These are phyloP conservation scores for Maudiozyma saulgeensis DNA, from an alignment of 805 yeast species.

Conservation along the genomic window DNA sequence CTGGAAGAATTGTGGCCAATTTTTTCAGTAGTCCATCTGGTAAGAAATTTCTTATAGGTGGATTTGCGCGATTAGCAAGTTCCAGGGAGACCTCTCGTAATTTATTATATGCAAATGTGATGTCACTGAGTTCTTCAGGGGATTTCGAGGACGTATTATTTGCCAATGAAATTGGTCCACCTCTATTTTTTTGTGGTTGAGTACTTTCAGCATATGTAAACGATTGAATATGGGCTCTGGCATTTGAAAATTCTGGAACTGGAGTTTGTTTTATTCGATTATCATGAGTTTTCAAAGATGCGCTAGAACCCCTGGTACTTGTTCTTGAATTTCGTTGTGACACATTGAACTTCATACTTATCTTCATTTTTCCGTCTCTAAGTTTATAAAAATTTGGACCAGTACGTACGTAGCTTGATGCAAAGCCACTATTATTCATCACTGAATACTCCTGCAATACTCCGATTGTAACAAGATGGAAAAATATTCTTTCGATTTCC, in stretches of 20 bases:
- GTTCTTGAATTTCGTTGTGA: slow-evolving; percentile 15
- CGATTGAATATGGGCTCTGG: slow-evolving; percentile 9
- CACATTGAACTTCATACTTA: slow-evolving; percentile 43
- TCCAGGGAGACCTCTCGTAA: slow-evolving; percentile 17
- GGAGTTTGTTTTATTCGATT: neutral
- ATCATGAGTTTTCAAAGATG: neutral
- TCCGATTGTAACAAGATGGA: slow-evolving; percentile 58
- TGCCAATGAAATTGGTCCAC: slow-evolving; percentile 11
- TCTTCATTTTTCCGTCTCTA: slow-evolving; percentile 34
- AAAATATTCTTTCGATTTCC: slow-evolving; percentile 74
- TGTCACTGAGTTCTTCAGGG: slow-evolving; percentile 17
- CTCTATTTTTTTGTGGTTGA: neutral
- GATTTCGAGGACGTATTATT: slow-evolving; percentile 9
- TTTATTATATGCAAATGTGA: slow-evolving; percentile 18
- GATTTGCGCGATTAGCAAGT: slow-evolving; percentile 15
- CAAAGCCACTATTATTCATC: slow-evolving; percentile 71
- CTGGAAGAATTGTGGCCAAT: slow-evolving; percentile 20
- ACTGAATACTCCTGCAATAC: slow-evolving; percentile 63
- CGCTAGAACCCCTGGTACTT: slow-evolving; percentile 6
- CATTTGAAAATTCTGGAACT: slow-evolving; percentile 8
- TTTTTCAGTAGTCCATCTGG: slow-evolving; percentile 20
- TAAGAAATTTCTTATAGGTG: slow-evolving; percentile 18
- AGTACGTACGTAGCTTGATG: slow-evolving; percentile 59
- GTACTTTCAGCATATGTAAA: slow-evolving; percentile 5
- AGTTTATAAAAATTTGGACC: slow-evolving; percentile 49